Evolutionary conservation across 192 early-diverging fungal genomes (phyloP), one percentile per base, ranked within the genome.

Genomic region (Spinellus fusiger): DNA sequence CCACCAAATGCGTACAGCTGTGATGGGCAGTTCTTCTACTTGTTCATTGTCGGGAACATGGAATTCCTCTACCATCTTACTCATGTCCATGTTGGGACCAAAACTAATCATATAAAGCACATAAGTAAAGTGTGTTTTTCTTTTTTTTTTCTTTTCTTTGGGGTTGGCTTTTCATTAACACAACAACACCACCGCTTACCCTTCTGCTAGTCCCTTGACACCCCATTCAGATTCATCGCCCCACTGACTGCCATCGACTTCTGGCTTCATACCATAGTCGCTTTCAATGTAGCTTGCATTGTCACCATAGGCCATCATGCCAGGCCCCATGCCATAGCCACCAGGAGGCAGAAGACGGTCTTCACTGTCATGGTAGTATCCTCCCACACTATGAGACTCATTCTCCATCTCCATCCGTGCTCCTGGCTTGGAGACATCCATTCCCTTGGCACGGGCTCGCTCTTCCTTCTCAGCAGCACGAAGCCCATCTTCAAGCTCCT

Each of bases 391-490:
- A 52, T 47, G 52, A 18, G 23, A 18, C 5, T n/a, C 49, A n/a
- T 13, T 23, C 15, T 46, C 49, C 37, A 53, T 44, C 5, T 40
- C 22, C 27, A 37, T 29, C 40, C 25, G 46, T 13, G 18, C 22
- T 13, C 33, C 28, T 25, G 38, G 37, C 10, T 44, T 31, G 25
- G 16, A 31, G 28, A 29, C 12, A 3, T 54, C 37, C 0, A 26
- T 35, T 10, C 49, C 56, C 49, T 84, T 85, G 50, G 65, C 54
- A 16, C 53, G 54, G 8, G 59, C 54, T 25, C 79, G 60, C 4
- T 79, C 83, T 32, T 85, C 81, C 51, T 84, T 82, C 70, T 91
- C 89, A 26, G 73, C 48, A 0, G 69, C 61, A 15, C 85, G 75
- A 27, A 90, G 69, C 13, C 73, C 67, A 28, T 82, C 76, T 60